These are phyloP conservation scores for Leishmania martiniquensis DNA, from an alignment of 208 protist species.

Conservation along the genomic window DNA sequence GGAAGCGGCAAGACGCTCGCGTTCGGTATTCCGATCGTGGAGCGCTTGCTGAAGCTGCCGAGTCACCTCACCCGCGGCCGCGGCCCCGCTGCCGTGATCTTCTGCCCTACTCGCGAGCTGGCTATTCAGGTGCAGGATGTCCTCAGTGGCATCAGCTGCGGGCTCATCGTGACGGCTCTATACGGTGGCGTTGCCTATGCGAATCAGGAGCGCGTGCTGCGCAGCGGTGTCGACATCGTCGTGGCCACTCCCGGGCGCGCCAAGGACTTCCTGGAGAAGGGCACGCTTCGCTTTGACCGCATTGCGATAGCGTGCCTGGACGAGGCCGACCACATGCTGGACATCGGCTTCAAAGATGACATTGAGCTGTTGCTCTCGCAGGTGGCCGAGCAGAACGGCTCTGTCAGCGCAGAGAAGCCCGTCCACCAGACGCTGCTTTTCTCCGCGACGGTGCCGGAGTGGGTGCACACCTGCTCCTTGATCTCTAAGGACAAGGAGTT, in stretches of 20 bases:
- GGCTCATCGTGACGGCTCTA: slow-evolving; percentile 92
- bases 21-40: slow-evolving; percentile 92
- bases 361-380: slow-evolving; percentile 95
- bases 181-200: slow-evolving; percentile 95
- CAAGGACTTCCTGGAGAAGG: slow-evolving; percentile 99
- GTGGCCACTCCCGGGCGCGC: slow-evolving; percentile 98
- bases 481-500: slow-evolving; percentile 90
- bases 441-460: slow-evolving; percentile 93
- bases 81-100: slow-evolving; percentile 92
- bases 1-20: slow-evolving; percentile 96
- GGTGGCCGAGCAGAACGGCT: slow-evolving; percentile 91
- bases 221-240: slow-evolving; percentile 98
- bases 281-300: slow-evolving; percentile 89
- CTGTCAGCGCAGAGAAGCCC: slow-evolving; percentile 75
- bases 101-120: slow-evolving; percentile 99
- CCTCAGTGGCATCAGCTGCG: slow-evolving; percentile 82
- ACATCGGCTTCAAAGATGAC: slow-evolving; percentile 97
- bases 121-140: slow-evolving; percentile 98
- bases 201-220: slow-evolving; percentile 91
- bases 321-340: slow-evolving; percentile 99
- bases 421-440: slow-evolving; percentile 94
- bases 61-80: slow-evolving; percentile 48
- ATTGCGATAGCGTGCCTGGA: slow-evolving; percentile 97
- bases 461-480: slow-evolving; percentile 87
- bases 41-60: slow-evolving; percentile 62